Evolutionary conservation across 2,329 filamentous ascomycete species (phyloP).

Genomic region (Tolypocladium amazonense): DNA sequence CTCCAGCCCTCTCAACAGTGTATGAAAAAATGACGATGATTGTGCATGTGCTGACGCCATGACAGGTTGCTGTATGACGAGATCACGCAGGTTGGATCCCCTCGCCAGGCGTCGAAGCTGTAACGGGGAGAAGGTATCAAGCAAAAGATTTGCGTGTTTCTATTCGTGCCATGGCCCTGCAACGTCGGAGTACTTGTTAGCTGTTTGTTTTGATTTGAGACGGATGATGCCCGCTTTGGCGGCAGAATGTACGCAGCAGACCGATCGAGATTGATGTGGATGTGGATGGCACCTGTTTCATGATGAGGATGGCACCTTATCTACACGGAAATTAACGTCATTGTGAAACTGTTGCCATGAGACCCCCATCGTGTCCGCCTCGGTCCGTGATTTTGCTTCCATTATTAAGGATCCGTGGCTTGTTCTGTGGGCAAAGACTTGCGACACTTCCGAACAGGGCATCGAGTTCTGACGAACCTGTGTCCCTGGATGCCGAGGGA

Average conservation of each 20-base stretch:
- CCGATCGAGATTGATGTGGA: neutral
- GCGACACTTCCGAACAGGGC: neutral
- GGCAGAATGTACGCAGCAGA: neutral
- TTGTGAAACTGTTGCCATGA: neutral
- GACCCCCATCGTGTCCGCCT: neutral
- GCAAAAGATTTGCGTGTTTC: neutral
- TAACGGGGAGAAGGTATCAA: conserved; percentile 18
- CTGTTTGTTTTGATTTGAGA: neutral
- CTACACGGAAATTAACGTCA: neutral
- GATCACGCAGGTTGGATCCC: conserved; percentile 63
- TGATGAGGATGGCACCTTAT: neutral
- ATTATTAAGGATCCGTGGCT: neutral
- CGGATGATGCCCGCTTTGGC: neutral
- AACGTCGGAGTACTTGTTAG: neutral
- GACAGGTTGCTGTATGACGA: conserved; percentile 73
- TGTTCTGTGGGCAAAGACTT: neutral
- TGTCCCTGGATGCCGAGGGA: neutral
- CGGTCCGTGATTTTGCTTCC: neutral
- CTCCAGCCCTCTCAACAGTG: neutral
- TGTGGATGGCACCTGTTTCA: neutral
- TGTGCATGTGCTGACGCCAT: neutral
- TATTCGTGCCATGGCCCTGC: neutral
- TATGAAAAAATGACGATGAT: neutral
- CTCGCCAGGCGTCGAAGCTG: conserved; percentile 52
- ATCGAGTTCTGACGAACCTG: neutral